phyloP scores from a whole-genome alignment of 2,329 filamentous ascomycete species.

The Leptosphaerulina australis region DNA sequence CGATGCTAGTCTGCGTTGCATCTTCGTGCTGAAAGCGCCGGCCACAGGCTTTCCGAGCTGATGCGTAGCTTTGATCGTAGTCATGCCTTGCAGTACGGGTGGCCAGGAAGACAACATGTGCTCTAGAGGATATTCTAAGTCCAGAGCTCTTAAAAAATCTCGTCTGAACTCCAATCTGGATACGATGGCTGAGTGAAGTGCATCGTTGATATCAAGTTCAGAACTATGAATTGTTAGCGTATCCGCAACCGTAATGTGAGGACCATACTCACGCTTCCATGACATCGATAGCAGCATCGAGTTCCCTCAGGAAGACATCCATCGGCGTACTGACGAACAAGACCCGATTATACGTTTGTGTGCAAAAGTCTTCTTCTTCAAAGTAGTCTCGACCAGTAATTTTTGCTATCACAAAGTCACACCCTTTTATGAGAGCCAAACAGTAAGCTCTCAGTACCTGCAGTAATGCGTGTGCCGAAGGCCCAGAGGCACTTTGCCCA shows the following conservation, averaged over 20 bases:
- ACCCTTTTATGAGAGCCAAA: slow-evolving; percentile 80
- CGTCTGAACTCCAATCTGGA: slow-evolving; percentile 71
- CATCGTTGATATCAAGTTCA: slow-evolving; percentile 40
- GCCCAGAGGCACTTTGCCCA: slow-evolving; percentile 32
- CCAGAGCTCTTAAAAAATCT: slow-evolving; percentile 62
- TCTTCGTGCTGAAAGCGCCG: slow-evolving; percentile 85
- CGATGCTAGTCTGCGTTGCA: slow-evolving; percentile 89
- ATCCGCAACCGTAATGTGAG: background rate
- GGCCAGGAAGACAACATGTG: slow-evolving; percentile 45
- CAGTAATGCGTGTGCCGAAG: slow-evolving; percentile 23
- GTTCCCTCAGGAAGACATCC: slow-evolving; percentile 43
- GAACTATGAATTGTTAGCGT: slow-evolving; percentile 28
- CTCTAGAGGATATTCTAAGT: slow-evolving; percentile 45
- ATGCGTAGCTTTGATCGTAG: slow-evolving; percentile 65
- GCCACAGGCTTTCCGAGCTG: slow-evolving; percentile 68
- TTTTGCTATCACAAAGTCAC: slow-evolving; percentile 75
- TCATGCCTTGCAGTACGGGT: slow-evolving; percentile 52
- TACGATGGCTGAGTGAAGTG: slow-evolving; percentile 62
- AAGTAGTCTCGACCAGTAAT: slow-evolving; percentile 88
- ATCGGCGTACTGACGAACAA: slow-evolving; percentile 63
- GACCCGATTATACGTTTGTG: slow-evolving; percentile 83
- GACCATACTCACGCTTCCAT: slow-evolving; percentile 39
- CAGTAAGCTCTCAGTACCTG: slow-evolving; percentile 83
- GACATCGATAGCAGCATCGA: slow-evolving; percentile 40
- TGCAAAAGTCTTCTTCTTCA: slow-evolving; percentile 98